Base-by-base conservation (phyloP, 441 rosid genomes). In the Jatropha multifida region DNA sequence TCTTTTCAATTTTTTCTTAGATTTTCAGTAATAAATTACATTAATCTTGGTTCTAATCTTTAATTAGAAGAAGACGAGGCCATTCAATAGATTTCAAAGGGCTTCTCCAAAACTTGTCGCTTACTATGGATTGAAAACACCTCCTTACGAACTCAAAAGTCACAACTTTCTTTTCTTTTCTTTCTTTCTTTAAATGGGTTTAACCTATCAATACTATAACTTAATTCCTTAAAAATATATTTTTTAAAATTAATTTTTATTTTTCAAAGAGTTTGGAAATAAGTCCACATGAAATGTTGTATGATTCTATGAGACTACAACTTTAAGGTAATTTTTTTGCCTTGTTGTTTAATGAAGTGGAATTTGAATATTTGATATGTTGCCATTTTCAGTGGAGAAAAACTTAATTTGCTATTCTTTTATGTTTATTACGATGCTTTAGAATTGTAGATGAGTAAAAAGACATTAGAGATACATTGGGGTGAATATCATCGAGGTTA, bases 391-490 rank as follows among this genome's bases (percentile, higher is more conserved):
- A 26, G 6, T 56, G 5, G 60, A 15, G 51, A 4, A 44, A 26
- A 48, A 0, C 3, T 64, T 69, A 23, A 49, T 54, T 49, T 38
- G 37, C n/a, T 8, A 54, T 68, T 59, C 0, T 52, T 74, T 74
- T 41, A 65, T 15, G 27, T 15, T 17, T 68, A 46, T 23, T 76
- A 94, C 97, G 96, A 92, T 83, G 95, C 94, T 68, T 83, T 92
- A 74, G 98, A 94, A 80, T 97, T 97, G 5, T 87, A 89, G 72
- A 89, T 94, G 97, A 90, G 97, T 76, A 75, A 75, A 74, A 87
- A 75, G 78, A 87, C 92, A 38, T 46, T 94, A 78, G 95, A 90
- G 86, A 74, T 79, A 68, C 98, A 91, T 58, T 92, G 96, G 97
- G 97, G 91, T 73, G 87, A 82, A 72, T 94, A 85, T 75, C 96